These are phyloP conservation scores for Melanogaster broomeanus DNA, from an alignment of 768 basidiomycete genomes.

Conservation along the genomic window DNA sequence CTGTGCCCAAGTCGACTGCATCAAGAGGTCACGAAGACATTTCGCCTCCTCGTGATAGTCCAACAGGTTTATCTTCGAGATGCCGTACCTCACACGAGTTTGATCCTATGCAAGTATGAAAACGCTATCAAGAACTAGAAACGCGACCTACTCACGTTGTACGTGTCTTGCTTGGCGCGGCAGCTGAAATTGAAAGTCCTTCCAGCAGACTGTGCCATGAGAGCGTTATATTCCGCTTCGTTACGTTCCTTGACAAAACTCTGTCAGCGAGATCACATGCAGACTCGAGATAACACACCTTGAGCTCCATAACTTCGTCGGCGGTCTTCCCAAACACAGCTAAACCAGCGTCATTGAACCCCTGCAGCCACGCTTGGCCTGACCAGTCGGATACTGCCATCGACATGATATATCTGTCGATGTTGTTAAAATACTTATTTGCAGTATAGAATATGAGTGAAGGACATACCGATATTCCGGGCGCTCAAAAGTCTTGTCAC, in stretches of 20 bases:
- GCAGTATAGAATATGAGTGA: background rate
- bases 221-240: conserved; percentile 55
- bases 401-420: conserved; percentile 70
- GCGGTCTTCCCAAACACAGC: conserved; percentile 77
- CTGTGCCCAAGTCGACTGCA: conserved; percentile 55
- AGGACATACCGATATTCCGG: conserved; percentile 78
- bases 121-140: background rate
- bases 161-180: conserved; percentile 85
- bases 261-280: background rate
- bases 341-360: conserved; percentile 91
- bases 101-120: conserved; percentile 55
- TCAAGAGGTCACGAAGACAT: conserved; percentile 57
- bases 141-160: conserved; percentile 55
- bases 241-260: conserved; percentile 51
- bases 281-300: conserved; percentile 39
- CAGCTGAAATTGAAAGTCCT: conserved; percentile 81
- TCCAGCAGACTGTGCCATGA: conserved; percentile 66
- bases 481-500: conserved; percentile 63
- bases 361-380: conserved; percentile 88
- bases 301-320: conserved; percentile 74
- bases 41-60: conserved; percentile 72
- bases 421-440: conserved; percentile 2
- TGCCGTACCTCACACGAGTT: conserved; percentile 80
- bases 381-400: conserved; percentile 91
- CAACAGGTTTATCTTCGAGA: conserved; percentile 62